phyloP scores from a whole-genome alignment of 2,329 filamentous ascomycete genomes.

The Venturia nashicola region DNA sequence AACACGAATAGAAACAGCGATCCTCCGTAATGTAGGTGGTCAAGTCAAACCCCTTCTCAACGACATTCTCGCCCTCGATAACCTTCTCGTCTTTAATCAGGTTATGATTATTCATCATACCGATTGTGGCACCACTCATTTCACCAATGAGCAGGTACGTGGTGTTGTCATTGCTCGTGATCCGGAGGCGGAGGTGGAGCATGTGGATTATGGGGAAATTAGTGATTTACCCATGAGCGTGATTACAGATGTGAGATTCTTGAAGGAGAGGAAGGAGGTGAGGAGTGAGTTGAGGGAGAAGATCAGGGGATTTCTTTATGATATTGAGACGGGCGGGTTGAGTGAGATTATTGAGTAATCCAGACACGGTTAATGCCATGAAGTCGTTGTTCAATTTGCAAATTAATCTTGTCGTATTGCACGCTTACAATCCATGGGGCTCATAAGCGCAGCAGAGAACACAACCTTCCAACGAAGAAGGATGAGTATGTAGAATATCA shows the following conservation, averaged over 20 bases:
- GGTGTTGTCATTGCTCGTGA: not conserved
- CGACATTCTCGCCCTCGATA: constrained; percentile 16
- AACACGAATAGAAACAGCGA: constrained; percentile 10
- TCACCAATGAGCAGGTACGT: constrained; percentile 1
- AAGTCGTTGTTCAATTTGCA: not conserved
- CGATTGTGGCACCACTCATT: constrained; percentile 9
- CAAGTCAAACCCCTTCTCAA: constrained; percentile 14
- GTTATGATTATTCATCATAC: constrained; percentile 10
- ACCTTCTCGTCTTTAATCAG: constrained; percentile 13
- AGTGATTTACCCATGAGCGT: constrained; percentile 4
- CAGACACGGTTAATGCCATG: not conserved
- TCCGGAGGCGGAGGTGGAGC: not conserved
- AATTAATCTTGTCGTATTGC: not conserved
- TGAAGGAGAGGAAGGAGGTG: constrained; percentile 1
- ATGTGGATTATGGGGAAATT: constrained; percentile 4
- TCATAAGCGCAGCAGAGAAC: not conserved
- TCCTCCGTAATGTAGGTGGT: constrained; percentile 16
- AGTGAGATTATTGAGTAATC: not conserved
- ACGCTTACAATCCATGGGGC: not conserved
- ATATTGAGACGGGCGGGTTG: constrained; percentile 6
- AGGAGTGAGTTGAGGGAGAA: constrained; percentile 5
- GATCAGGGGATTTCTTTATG: constrained; percentile 2
- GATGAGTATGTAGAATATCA: not conserved
- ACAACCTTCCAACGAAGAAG: too few relatives aligned
- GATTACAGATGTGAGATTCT: not conserved